These are phyloP conservation scores for Polysphondylium violaceum DNA, from an alignment of 78 protist genomes.

Conservation along the genomic window DNA sequence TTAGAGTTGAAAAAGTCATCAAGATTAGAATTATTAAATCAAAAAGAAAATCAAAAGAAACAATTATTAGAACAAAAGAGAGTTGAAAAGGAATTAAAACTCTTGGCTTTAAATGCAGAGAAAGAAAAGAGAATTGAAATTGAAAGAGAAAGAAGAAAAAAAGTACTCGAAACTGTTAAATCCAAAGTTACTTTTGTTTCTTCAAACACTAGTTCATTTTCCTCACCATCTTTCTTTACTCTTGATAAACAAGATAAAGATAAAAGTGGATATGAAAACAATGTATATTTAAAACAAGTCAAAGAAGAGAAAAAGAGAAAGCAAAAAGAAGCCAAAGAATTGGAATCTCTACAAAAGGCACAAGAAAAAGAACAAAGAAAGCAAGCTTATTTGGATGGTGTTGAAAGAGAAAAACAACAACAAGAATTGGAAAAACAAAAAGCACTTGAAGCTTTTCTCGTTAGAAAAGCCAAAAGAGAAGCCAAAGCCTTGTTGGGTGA, in stretches of 20 bases:
- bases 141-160: slow-evolving; percentile 44
- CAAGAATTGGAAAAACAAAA: neutral
- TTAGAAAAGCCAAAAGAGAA: slow-evolving; percentile 4
- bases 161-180: slow-evolving; percentile 2
- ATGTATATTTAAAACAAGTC: neutral
- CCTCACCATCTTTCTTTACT: neutral
- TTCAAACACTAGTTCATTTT: neutral
- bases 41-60: neutral
- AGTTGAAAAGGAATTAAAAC: slow-evolving; percentile 37
- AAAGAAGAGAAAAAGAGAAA: neutral
- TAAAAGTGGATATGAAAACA: neutral
- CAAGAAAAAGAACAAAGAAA: slow-evolving; percentile 27
- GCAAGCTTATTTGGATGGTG: neutral
- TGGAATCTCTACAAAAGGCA: neutral
- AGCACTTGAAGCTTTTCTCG: neutral
- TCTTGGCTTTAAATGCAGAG: neutral
- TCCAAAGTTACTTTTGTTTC: neutral
- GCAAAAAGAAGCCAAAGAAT: neutral
- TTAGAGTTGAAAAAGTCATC: neutral
- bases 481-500: neutral
- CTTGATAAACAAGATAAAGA: neutral
- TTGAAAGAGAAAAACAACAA: neutral
- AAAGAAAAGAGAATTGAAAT: slow-evolving; percentile 17
- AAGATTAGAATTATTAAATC: neutral
- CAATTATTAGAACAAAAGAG: slow-evolving; percentile 14